These are phyloP conservation scores for Candida adriatica DNA, from an alignment of 805 yeast species.

Conservation along the genomic window DNA sequence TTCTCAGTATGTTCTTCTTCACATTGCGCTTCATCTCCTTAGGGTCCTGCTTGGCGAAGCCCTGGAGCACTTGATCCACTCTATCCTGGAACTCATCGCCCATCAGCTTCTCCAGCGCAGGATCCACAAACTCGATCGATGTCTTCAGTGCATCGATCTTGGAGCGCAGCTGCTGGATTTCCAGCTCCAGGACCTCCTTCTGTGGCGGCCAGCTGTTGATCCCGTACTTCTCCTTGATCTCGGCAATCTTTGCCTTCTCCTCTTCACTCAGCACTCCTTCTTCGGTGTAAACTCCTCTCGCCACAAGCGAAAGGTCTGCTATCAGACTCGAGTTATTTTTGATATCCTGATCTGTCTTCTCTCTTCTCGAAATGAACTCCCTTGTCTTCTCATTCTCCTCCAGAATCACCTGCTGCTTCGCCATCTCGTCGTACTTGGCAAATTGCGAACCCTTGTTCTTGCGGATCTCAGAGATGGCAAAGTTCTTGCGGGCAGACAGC, in stretches of 20 bases:
- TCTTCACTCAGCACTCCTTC: conserved; percentile 26
- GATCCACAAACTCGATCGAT: conserved; percentile 30
- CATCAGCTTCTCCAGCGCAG: conserved; percentile 29
- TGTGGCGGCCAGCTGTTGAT: conserved; percentile 41
- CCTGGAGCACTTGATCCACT: conserved; percentile 29
- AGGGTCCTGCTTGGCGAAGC: conserved; percentile 33
- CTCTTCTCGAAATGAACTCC: conserved; percentile 48
- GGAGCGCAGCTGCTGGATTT: conserved; percentile 26
- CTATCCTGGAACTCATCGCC: conserved; percentile 29
- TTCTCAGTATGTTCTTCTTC: conserved; percentile 67
- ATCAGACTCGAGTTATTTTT: conserved; percentile 24
- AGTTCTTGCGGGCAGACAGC: conserved; percentile 70
- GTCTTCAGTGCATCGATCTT: conserved; percentile 22
- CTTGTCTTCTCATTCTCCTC: conserved; percentile 57
- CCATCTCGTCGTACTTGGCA: conserved; percentile 68
- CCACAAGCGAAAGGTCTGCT: conserved; percentile 26
- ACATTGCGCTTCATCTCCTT: conserved; percentile 40
- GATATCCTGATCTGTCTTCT: conserved; percentile 24
- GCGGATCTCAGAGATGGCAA: conserved; percentile 89
- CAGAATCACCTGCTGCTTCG: conserved; percentile 55
- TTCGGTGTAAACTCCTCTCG: conserved; percentile 18
- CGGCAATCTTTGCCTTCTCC: conserved; percentile 31
- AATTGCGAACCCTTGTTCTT: conserved; percentile 88
- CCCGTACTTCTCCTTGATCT: conserved; percentile 39
- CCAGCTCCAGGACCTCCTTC: conserved; percentile 33